Base-by-base conservation (phyloP, 2,329 filamentous ascomycete genomes). In the Fusarium sp. region DNA sequence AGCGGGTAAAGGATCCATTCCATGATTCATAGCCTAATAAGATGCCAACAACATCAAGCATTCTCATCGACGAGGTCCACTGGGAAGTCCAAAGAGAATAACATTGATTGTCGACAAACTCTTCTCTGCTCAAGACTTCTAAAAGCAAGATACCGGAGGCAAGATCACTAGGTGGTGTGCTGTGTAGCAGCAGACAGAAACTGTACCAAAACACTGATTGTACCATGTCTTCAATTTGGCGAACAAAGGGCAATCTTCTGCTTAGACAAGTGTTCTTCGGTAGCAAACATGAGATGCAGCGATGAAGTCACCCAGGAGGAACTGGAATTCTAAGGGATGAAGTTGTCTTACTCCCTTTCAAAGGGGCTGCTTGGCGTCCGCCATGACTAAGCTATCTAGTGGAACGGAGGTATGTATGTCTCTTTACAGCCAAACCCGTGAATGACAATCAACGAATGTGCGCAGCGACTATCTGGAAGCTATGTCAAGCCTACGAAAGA, bases 301-400 rank as follows among this genome's bases (percentile, higher is more conserved):
- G 51, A 62, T 62, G 57, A 66, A 70, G 49, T 67, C 56, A 66
- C 58, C 40, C 40, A 24, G 59, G 49, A 62, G 43, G 62, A 53
- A 62, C 54, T 75, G 63, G 62, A 72, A 75, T 73, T 63, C 53
- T 44, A 75, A 74, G 69, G 72, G 72, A 69, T 71, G 67, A 72
- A 31, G 62, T 68, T 71, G 69, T 65, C 58, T 62, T 56, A 62
- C 49, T 66, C 65, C 63, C 69, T 57, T 72, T 52, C 34, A 24
- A 62, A 71, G 64, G 72, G 68, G 58, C 21, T 56, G 21, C 58
- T 54, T 59, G 43, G 53, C 11, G 33, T 36, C 14, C 21, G 33
- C 17, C 15, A 64, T 74, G 70, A 74, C 70, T 74, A 72, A 74
- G 62, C 67, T 38, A 36, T 17, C 38, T 5, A 47, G 38, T 21